Percentiles rank a stretch among this genome's conserved stretches.
These are phyloP conservation scores for Lachancea sp. DNA, from an alignment of 805 yeast genomes.

Conservation along the genomic window DNA sequence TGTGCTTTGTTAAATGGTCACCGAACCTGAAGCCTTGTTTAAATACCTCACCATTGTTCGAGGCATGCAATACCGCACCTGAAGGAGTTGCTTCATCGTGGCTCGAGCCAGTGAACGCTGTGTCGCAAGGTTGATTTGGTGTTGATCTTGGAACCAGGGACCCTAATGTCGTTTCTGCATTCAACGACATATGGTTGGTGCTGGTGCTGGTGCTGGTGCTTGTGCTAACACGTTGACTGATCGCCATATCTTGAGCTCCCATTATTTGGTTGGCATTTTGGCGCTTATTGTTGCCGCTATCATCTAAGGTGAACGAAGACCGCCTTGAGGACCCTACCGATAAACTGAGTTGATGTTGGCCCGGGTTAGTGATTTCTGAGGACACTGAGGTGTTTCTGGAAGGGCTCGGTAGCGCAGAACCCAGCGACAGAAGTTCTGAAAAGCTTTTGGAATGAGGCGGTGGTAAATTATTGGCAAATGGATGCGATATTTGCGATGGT, in stretches of 20 bases:
- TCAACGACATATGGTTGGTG: constrained; percentile 4
- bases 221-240: constrained; percentile 1
- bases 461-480: no score
- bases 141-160: neutral
- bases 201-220: constrained; percentile 6
- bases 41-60: no score
- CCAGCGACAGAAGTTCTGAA: constrained; percentile 5
- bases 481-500: no score
- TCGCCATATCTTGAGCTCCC: constrained; percentile 2
- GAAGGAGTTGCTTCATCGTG: no score
- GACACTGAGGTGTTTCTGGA: constrained; percentile 3
- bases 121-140: no score
- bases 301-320: constrained; percentile 8
- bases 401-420: neutral
- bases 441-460: constrained; percentile 4
- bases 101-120: no score
- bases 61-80: no score
- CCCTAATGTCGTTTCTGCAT: neutral
- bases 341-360: neutral
- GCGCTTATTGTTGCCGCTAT: neutral
- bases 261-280: neutral
- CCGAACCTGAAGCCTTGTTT: no score
- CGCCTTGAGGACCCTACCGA: constrained; percentile 4
- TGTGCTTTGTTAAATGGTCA: no score
- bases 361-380: neutral